Base-by-base conservation (phyloP, 306 rosid genomes). In the Luffa acutangula region DNA sequence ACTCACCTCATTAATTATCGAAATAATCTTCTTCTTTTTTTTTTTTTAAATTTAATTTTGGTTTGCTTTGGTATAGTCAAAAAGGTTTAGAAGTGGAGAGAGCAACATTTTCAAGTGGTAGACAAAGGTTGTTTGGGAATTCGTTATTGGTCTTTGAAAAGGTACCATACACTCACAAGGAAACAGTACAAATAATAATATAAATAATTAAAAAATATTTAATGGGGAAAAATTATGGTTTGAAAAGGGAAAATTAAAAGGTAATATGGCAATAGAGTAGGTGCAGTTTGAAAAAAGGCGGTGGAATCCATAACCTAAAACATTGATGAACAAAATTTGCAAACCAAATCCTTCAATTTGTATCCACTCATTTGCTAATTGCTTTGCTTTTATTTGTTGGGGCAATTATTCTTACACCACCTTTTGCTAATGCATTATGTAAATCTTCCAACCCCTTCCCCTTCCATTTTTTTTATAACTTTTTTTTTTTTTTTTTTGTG, bases 101-200 rank as follows among this genome's bases (percentile, higher is more conserved):
- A 7, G 36, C 54, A 70, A 70, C 76, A 70, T 45, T 45, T 70
- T 70, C 5, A 70, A 70, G 56, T 70, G 76, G 76, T 70, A 45
- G 76, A 70, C 76, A 70, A 70, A 45, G 57, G 76, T 25, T 45
- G 56, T 71, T 71, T 71, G 76, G 20, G 76, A 12, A 10, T n/a
- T 71, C 5, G 76, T 45, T 71, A 21, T 20, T 71, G 18, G 41
- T 71, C 3, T 46, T 21, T 3, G 11, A 71, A 71, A 67, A 69
- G 75, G 36, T 9, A 9, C 18, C 6, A 17, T 43, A 69, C 36
- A 42, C 7, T 20, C 75, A 69, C 75, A 20, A 42, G 48, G 13
- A 48, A 66, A 66, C 2, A 17, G 73, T 66, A 17, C 31, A 3
- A 17, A 66, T 37, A 64, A 64, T 64, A 64, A 6, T 36, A 37